Base-by-base conservation (phyloP, 2,329 filamentous ascomycete genomes). In the Phyllosticta capitalensis region DNA sequence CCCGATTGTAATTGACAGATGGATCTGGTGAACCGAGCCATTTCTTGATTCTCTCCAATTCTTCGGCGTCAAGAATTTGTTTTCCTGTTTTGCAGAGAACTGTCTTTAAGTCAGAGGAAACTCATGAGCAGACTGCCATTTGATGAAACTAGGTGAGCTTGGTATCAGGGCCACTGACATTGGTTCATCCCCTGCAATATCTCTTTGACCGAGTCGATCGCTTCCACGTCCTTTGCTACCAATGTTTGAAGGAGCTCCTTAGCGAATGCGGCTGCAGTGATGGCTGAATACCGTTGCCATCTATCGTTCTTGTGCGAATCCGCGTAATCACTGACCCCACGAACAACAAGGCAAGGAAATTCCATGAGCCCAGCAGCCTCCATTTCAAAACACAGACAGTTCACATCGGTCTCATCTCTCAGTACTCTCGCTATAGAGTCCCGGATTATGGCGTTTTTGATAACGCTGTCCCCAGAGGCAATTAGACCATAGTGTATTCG, bases 291-390 rank as follows among this genome's bases (percentile, higher is more conserved):
- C 19, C 64, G 33, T 22, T 67, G 63, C 67, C 67, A 69, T 6
- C 6, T 22, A 9, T 68, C 61, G 54, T 68, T 68, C 30, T 66
- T 68, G 24, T 68, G 65, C 0, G 64, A 65, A 50, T 69, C 66
- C 1, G 66, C 63, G 45, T 68, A 69, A 20, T 67, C 63, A 54
- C 65, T 67, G 30, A 69, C 65, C 1, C 67, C 67, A 28, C 66
- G 61, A 10, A 70, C 66, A 9, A 67, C 63, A 5, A 70, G 26
- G 51, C 65, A 68, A 10, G 64, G 65, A 14, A 68, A 67, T 24
- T 65, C 51, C 62, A 66, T 64, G 1, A 67, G 52, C 1, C 62
- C 61, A 3, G 60, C 61, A 7, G 61, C 61, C n/a, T 63, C 61
- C 56, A 60, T 63, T 21, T 59, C 65, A 38, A 69, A 51, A 54